A percentile compares a stretch with the other conserved stretches of the same genome.
Conservation (phyloP, 208 protist genomes). For the Naegleria fowleri region DNA sequence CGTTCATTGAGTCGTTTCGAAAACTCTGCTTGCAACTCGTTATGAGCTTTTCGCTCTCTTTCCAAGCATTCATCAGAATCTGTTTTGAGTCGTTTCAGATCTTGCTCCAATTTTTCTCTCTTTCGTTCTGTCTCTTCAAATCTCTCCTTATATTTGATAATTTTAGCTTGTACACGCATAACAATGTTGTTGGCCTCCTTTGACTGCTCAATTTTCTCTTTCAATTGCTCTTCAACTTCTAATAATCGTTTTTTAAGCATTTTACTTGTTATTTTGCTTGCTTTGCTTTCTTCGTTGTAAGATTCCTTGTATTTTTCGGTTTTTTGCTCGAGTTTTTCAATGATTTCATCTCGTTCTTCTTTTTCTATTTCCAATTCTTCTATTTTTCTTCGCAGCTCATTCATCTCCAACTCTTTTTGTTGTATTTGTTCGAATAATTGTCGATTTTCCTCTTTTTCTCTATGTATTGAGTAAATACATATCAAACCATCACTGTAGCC, state of each 20-base stretch:
- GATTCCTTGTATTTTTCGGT: background rate
- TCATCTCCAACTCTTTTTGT: background rate
- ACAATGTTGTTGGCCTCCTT: background rate
- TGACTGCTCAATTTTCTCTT: background rate
- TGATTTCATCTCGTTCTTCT: background rate
- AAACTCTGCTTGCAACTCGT: constrained; percentile 13
- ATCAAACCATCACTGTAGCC: background rate
- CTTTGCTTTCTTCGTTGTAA: background rate
- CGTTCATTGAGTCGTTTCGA: background rate
- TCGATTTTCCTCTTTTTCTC: background rate
- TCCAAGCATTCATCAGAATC: background rate
- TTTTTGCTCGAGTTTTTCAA: background rate
- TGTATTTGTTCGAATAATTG: background rate
- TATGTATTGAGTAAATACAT: background rate
- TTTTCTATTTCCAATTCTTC: background rate
- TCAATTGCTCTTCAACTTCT: background rate
- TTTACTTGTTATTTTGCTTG: background rate
- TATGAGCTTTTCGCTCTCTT: background rate
- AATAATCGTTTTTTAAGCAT: background rate
- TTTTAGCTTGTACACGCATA: background rate
- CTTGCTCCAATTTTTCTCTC: background rate
- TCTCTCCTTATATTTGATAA: constrained; percentile 1
- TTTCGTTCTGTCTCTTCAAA: background rate
- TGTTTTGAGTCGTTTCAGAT: background rate
- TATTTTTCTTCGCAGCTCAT: background rate